Evolutionary conservation across 352 stramenopile genomes (phyloP).

Genomic region (Peronospora destructor): DNA sequence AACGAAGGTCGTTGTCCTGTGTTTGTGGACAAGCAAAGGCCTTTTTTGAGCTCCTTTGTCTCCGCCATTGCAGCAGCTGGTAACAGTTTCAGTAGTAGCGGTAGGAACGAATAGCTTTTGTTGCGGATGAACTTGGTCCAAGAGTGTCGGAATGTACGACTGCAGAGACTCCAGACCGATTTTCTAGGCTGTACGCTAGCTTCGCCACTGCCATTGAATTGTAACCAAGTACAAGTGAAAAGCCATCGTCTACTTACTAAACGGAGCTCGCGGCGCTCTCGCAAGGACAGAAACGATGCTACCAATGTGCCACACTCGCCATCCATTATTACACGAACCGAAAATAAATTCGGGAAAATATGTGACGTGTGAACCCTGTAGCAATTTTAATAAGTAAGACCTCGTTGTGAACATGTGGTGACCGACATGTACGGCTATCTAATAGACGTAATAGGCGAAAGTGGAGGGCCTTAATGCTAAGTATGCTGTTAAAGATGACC

Average conservation of each 20-base stretch:
- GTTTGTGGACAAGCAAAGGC: slow-evolving; percentile 56
- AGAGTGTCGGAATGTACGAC: slow-evolving; percentile 43
- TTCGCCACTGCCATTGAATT: slow-evolving; percentile 14
- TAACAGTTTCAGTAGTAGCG: slow-evolving; percentile 30
- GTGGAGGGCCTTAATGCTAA: too few relatives aligned
- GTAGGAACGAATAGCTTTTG: slow-evolving; percentile 32
- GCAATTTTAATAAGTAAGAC: too few relatives aligned
- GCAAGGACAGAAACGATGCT: slow-evolving; percentile 36
- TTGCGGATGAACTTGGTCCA: slow-evolving; percentile 52
- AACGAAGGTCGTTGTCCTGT: slow-evolving; percentile 60
- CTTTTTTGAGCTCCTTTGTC: slow-evolving; percentile 50
- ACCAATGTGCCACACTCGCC: slow-evolving; percentile 23
- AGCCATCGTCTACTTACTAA: slow-evolving; percentile 46
- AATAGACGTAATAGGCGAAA: too few relatives aligned
- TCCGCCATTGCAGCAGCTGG: slow-evolving; percentile 28
- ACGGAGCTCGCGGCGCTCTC: slow-evolving; percentile 39
- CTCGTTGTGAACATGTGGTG: background rate
- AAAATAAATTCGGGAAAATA: slow-evolving; percentile 7
- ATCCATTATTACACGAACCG: slow-evolving; percentile 28
- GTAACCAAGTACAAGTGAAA: slow-evolving; percentile 49
- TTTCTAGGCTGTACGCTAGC: slow-evolving; percentile 31
- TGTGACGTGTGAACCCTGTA: slow-evolving; percentile 9
- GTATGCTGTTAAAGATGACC: too few relatives aligned
- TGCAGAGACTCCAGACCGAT: slow-evolving; percentile 44
- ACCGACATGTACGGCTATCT: too few relatives aligned